These are phyloP conservation scores for Candida xyloterini DNA, from an alignment of 805 yeast species.

Conservation along the genomic window DNA sequence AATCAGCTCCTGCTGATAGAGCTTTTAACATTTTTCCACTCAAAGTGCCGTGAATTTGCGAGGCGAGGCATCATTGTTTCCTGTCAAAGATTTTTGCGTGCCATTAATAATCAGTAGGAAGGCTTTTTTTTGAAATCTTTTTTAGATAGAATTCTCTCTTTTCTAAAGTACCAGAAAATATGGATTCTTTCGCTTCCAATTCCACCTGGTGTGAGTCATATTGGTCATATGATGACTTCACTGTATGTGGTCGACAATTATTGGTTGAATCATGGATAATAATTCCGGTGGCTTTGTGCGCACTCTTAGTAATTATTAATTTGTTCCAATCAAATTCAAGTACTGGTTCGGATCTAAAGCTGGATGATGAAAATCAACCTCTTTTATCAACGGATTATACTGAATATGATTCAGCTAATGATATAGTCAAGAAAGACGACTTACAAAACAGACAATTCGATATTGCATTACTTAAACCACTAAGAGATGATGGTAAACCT, in stretches of 20 bases:
- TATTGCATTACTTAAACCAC: slow-evolving; percentile 49
- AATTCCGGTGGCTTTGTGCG: slow-evolving; percentile 32
- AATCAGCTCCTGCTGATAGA: not conserved
- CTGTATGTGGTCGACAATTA: slow-evolving; percentile 42
- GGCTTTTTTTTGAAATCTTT: too few species aligned
- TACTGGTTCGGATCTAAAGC: not conserved
- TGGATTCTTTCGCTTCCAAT: slow-evolving; percentile 1
- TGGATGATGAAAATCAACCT: slow-evolving; percentile 21
- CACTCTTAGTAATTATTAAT: slow-evolving; percentile 25
- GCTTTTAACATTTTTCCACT: not conserved
- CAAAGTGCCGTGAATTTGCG: not conserved
- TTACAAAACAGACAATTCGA: slow-evolving; percentile 60
- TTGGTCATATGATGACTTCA: slow-evolving; percentile 44
- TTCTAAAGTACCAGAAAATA: too few species aligned
- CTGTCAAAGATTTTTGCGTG: not conserved
- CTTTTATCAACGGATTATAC: slow-evolving; percentile 5
- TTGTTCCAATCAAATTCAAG: slow-evolving; percentile 2
- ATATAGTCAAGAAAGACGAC: slow-evolving; percentile 4
- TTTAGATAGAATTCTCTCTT: not conserved
- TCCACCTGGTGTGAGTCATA: slow-evolving; percentile 15
- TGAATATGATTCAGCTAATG: slow-evolving; percentile 25
- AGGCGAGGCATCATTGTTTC: not conserved
- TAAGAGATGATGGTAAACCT: slow-evolving; percentile 58
- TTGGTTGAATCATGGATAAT: slow-evolving; percentile 33
- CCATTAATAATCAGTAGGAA: not conserved